Base-by-base conservation (phyloP, 1,284 basidiomycete genomes). In the Tilletia setariae region DNA sequence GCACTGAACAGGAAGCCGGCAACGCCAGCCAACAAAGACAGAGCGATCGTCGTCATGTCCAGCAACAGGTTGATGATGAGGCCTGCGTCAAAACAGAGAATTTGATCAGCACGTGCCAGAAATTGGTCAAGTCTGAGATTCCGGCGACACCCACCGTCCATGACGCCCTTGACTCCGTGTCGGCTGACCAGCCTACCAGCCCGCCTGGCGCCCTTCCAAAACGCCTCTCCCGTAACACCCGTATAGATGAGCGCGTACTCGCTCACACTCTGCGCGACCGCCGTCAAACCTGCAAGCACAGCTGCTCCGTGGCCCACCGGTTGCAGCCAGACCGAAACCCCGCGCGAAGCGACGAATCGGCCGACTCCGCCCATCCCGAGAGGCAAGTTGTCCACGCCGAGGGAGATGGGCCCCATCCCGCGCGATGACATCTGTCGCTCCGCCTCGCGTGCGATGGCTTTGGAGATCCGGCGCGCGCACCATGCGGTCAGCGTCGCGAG, bases 1-100 rank as follows among this genome's bases (percentile, higher is more conserved):
- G 91, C 90, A 53, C 92, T 91, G 76, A 94, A 94, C 2, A 96
- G 83, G 81, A 94, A 96, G 0, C 92, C 91, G 13, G 88, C 85
- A 43, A 94, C 85, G 0, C 91, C 90, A 67, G 91, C 91, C 11
- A 92, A 90, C 74, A 93, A 87, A 2, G 84, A 65, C 87, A 94
- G 85, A 0, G 90, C 90, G 59, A 93, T 84, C 3, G 92, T 91
- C 9, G 90, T 88, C 40, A 93, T 86, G 25, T 84, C 84, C 25
- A 86, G 78, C 6, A 87, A 81, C 15, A 85, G 82, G 16, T 91
- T 91, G 75, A 94, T 86, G 66, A 94, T 83, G 0, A 90, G 88
- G 71, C 82, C 84, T 77, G 74, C 9, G n/a, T 8, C 6, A 66
- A 59, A 35, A 72, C 63, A 67, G 67, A 30, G 59, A 59, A 47